Evolutionary conservation across 169 alveolate genomes (phyloP).

Genomic region (Babesia sp.): DNA sequence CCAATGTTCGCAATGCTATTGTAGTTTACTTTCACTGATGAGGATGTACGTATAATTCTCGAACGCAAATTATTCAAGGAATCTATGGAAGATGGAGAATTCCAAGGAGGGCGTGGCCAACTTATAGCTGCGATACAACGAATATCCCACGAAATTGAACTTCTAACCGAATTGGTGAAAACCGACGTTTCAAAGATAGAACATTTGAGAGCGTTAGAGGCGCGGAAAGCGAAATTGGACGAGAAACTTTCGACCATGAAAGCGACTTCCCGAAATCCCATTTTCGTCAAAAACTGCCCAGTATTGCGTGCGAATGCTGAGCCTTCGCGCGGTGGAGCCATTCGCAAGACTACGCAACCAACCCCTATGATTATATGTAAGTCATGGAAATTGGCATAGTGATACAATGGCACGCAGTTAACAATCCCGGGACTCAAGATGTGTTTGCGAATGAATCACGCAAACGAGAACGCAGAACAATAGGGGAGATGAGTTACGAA

Average conservation of each 20-base stretch:
- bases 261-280: slow-evolving; percentile 29
- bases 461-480: slow-evolving; percentile 14
- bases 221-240: slow-evolving; percentile 36
- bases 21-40: slow-evolving; percentile 68
- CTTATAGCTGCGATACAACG: slow-evolving; percentile 63
- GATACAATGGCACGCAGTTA: slow-evolving; percentile 1
- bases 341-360: slow-evolving; percentile 62
- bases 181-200: slow-evolving; percentile 48
- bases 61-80: slow-evolving; percentile 47
- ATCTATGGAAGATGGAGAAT: neutral
- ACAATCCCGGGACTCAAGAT: slow-evolving; percentile 7
- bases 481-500: slow-evolving; percentile 11
- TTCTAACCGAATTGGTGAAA: slow-evolving; percentile 47
- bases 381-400: neutral
- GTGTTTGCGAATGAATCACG: slow-evolving; percentile 7
- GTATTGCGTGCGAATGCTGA: slow-evolving; percentile 42
- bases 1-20: neutral
- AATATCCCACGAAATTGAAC: slow-evolving; percentile 59
- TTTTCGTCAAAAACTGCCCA: slow-evolving; percentile 38
- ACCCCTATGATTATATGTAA: slow-evolving; percentile 68
- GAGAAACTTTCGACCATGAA: slow-evolving; percentile 40
- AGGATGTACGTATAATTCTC: slow-evolving; percentile 58
- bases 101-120: slow-evolving; percentile 25
- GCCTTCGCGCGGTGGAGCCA: slow-evolving; percentile 36
- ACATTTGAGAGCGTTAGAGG: slow-evolving; percentile 43